Base-by-base conservation (phyloP, 2,329 filamentous ascomycete species). In the Ophiosphaerella herpotricha region DNA sequence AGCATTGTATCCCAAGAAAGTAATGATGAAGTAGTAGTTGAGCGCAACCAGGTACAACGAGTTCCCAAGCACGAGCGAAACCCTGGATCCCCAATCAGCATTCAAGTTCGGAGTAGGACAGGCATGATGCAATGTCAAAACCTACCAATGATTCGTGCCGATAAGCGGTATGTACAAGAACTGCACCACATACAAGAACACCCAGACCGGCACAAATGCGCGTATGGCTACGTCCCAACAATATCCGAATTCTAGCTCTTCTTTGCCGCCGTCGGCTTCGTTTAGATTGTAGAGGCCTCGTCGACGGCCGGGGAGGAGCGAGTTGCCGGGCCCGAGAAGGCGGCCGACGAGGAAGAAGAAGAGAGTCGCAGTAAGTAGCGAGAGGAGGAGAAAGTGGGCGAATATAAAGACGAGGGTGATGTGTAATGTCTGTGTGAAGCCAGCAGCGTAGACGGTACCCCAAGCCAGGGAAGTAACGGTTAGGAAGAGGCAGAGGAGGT, bases 181-280 rank as follows among this genome's bases (percentile, higher is more conserved):
- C 61, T 88, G 85, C 35, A 87, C 73, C 40, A 87, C 83, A 58
- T 87, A 86, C 23, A 88, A 76, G 63, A 86, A 85, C 23, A 85
- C 78, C 77, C 86, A 88, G 4, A 87, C 78, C 0, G 85, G 85
- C 58, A 88, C 85, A 70, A 87, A 88, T 0, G 85, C 85, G 33
- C 85, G 78, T 34, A 86, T 88, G 0, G 83, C 82, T 16, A 86
- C 85, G 74, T 88, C 85, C 72, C 87, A 88, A 69, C 85, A 88
- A 67, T 88, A 88, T 45, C 85, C 85, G 72, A 88, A 88, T 64
- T 88, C 85, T 54, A 88, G 70, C 52, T 82, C 82, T 46, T 87
- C 84, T 18, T 63, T 68, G 26, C 80, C 80, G 6, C 55, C 56
- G 9, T 76, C 77, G 4, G 74, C 74, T 0, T 80, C 78, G 46